These are phyloP conservation scores for Microdochium nivale DNA, from an alignment of 2,329 filamentous ascomycete genomes.

Conservation along the genomic window DNA sequence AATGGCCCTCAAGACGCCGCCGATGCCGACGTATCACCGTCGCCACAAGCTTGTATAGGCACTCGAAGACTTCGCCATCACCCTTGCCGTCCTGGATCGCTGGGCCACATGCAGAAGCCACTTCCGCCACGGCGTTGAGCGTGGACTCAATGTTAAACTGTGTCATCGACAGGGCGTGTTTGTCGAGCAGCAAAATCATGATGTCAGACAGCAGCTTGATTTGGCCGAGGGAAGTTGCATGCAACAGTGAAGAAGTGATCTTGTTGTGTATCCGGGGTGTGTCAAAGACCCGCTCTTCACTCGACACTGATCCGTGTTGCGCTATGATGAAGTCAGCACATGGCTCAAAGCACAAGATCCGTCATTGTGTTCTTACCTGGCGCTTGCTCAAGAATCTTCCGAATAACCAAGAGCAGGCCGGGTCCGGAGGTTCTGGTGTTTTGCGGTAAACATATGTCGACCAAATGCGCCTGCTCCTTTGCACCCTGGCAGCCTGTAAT, in stretches of 20 bases:
- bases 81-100: constrained; percentile 13
- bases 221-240: constrained; percentile 13
- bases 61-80: constrained; percentile 30
- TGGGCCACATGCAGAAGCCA: constrained; percentile 17
- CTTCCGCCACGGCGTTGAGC: constrained; percentile 32
- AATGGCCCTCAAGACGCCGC: constrained; percentile 52
- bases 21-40: constrained; percentile 51
- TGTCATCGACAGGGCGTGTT: constrained; percentile 38
- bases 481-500: constrained; percentile 3
- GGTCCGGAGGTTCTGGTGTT: not conserved
- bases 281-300: constrained; percentile 10
- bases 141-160: constrained; percentile 52
- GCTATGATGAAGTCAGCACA: not conserved
- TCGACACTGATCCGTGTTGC: not conserved
- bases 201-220: constrained; percentile 17
- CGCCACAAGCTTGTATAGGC: constrained; percentile 45
- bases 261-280: constrained; percentile 14
- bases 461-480: not conserved
- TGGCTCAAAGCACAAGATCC: not conserved
- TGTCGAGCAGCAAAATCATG: constrained; percentile 36
- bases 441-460: not conserved
- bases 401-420: not conserved
- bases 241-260: constrained; percentile 7
- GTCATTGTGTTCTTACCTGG: not conserved
- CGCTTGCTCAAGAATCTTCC: not conserved